Conservation (phyloP, 495 filamentous ascomycete species). For the Neurospora sp. region DNA sequence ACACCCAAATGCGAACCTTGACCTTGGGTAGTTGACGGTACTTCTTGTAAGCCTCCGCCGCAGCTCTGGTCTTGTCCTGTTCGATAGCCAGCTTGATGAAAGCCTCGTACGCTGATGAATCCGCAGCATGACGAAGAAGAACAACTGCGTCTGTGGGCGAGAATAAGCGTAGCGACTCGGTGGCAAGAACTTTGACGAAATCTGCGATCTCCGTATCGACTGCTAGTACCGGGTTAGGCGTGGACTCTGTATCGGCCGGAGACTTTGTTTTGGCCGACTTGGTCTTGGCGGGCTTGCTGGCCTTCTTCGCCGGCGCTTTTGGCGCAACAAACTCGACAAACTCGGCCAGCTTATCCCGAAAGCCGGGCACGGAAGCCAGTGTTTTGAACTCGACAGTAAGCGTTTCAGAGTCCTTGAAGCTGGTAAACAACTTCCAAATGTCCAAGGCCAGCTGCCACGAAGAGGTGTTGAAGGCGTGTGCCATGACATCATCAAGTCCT, state of each 20-base stretch:
- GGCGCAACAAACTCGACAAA: neutral
- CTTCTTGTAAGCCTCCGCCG: slow-evolving; percentile 21
- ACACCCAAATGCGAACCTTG: slow-evolving; percentile 1
- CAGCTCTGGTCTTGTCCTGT: slow-evolving; percentile 11
- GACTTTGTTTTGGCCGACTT: neutral
- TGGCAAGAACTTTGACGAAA: slow-evolving; percentile 11
- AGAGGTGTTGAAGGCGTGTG: slow-evolving; percentile 12
- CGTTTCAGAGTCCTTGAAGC: neutral
- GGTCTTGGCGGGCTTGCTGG: neutral
- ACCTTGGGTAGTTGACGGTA: slow-evolving; percentile 25
- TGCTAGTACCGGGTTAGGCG: neutral
- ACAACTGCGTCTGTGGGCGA: slow-evolving; percentile 6
- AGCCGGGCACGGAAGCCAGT: slow-evolving; percentile 3
- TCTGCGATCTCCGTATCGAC: neutral
- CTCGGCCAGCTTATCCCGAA: slow-evolving; percentile 3
- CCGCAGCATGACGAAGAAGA: slow-evolving; percentile 19
- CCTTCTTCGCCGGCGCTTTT: neutral
- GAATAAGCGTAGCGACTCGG: slow-evolving; percentile 10
- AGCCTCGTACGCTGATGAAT: slow-evolving; percentile 19
- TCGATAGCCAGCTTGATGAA: slow-evolving; percentile 13
- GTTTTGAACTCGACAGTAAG: neutral
- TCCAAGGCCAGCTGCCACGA: slow-evolving; percentile 16
- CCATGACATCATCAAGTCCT: slow-evolving; percentile 15
- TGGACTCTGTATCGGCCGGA: neutral
- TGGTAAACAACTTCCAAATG: slow-evolving; percentile 10